Conservation (phyloP, 2,329 filamentous ascomycete species). For the Ophiosphaerella narmari region DNA sequence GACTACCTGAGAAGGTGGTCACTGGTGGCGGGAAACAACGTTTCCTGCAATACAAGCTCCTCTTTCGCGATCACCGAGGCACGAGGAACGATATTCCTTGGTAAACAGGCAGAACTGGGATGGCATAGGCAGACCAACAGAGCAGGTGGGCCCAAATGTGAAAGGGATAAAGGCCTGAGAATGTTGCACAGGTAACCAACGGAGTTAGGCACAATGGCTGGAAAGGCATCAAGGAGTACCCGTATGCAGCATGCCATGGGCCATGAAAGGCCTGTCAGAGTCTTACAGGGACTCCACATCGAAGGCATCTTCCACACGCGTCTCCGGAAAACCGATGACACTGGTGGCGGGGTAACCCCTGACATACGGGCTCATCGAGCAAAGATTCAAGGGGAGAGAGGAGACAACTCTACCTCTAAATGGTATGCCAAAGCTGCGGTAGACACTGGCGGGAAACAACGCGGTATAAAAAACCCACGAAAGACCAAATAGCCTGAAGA, state of each 20-base stretch:
- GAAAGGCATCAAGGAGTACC: slow-evolving; percentile 23
- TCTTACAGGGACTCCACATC: slow-evolving; percentile 20
- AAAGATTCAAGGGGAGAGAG: slow-evolving; percentile 17
- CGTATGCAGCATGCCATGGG: slow-evolving; percentile 28
- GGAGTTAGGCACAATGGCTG: slow-evolving; percentile 13
- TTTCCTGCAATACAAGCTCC: slow-evolving; percentile 28
- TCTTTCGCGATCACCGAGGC: slow-evolving; percentile 15
- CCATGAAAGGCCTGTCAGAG: slow-evolving; percentile 24
- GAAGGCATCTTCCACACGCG: slow-evolving; percentile 32
- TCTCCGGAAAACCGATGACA: slow-evolving; percentile 27
- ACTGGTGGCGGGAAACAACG: slow-evolving; percentile 25
- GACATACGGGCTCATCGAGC: slow-evolving; percentile 25
- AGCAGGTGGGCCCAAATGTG: slow-evolving; percentile 11
- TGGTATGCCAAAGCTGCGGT: slow-evolving; percentile 7
- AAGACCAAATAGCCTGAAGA: too few relatives aligned
- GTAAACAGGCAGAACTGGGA: slow-evolving; percentile 9
- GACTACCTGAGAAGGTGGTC: slow-evolving; percentile 19
- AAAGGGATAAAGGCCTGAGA: slow-evolving; percentile 3
- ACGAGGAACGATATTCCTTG: slow-evolving; percentile 9
- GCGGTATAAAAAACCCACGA: too few relatives aligned
- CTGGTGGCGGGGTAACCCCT: slow-evolving; percentile 29
- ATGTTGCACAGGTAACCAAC: slow-evolving; percentile 7
- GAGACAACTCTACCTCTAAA: slow-evolving; percentile 18
- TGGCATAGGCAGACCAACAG: slow-evolving; percentile 13
- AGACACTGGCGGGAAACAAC: background rate